phyloP scores from a whole-genome alignment of 2,329 filamentous ascomycete genomes.

The Hawksworthiomyces lignivorus region DNA sequence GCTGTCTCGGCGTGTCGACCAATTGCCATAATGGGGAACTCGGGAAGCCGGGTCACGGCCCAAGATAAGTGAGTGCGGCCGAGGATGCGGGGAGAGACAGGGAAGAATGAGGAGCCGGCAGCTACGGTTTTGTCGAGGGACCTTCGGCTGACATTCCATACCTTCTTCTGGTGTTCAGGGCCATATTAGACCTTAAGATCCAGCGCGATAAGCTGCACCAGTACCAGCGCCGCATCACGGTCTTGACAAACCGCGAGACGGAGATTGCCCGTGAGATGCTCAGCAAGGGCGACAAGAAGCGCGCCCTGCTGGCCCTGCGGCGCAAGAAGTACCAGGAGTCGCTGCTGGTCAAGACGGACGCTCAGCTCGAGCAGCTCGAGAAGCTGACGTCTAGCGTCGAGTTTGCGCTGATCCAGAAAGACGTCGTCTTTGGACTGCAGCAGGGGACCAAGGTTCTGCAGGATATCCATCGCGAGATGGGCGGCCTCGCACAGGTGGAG shows the following conservation, averaged over 20 bases:
- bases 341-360: conserved; percentile 79
- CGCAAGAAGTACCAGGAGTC: conserved; percentile 97
- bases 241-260: conserved; percentile 77
- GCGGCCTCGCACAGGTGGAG: conserved; percentile 86
- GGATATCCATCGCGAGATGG: conserved; percentile 93
- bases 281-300: conserved; percentile 67
- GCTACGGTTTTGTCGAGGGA: background rate
- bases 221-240: conserved; percentile 79
- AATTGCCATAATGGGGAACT: conserved; percentile 42
- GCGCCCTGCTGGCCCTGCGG: conserved; percentile 79
- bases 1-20: background rate
- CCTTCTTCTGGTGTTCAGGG: too few species aligned
- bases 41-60: conserved; percentile 49
- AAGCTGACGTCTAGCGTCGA: conserved; percentile 82
- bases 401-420: conserved; percentile 94
- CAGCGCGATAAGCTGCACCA: conserved; percentile 96
- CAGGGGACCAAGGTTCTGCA: conserved; percentile 85
- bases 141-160: background rate
- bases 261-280: conserved; percentile 79
- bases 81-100: background rate
- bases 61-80: conserved; percentile 71
- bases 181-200: conserved; percentile 94
- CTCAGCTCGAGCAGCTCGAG: conserved; percentile 89
- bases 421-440: conserved; percentile 85
- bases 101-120: too few species aligned